Conservation (phyloP, 805 yeast genomes). For the Metschnikowia proteae region DNA sequence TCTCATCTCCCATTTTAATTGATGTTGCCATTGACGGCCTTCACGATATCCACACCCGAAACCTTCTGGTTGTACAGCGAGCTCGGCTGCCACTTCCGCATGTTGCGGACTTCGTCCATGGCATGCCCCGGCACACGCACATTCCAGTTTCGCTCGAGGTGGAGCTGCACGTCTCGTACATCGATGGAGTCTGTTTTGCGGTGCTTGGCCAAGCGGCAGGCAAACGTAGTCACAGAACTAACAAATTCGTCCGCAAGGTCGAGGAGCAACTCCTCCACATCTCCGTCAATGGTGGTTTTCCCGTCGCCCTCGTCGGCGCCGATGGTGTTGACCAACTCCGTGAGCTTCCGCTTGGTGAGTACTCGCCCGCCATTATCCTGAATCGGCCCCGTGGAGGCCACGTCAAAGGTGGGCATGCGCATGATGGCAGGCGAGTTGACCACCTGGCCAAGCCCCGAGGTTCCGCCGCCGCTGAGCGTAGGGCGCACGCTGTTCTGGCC, state of each 20-base stretch:
- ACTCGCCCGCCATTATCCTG: conserved; percentile 71
- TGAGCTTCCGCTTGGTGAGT: conserved; percentile 80
- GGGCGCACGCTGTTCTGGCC: conserved; percentile 56
- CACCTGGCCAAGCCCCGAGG: conserved; percentile 59
- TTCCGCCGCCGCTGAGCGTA: conserved; percentile 78
- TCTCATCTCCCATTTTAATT: conserved; percentile 1
- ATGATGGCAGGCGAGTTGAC: conserved; percentile 72
- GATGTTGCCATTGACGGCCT: conserved; percentile 53
- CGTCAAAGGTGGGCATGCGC: conserved; percentile 77
- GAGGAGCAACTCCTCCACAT: conserved; percentile 83
- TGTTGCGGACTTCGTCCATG: conserved; percentile 81
- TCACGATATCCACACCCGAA: conserved; percentile 63
- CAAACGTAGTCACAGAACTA: conserved; percentile 83
- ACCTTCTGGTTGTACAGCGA: conserved; percentile 60
- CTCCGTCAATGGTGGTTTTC: conserved; percentile 88
- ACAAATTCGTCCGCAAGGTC: conserved; percentile 97
- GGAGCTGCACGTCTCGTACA: conserved; percentile 85
- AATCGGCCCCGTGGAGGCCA: conserved; percentile 36
- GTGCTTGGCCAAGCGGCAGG: conserved; percentile 93
- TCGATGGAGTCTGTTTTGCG: conserved; percentile 85
- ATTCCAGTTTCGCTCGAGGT: conserved; percentile 91
- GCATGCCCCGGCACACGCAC: conserved; percentile 91
- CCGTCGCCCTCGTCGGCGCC: conserved; percentile 90
- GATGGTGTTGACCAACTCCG: conserved; percentile 78
- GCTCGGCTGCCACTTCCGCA: conserved; percentile 69